Percentiles rank a stretch among this genome's conserved stretches.
Conservation (phyloP, 176 grass and related monocot species). For the Tillandsia leiboldiana region DNA sequence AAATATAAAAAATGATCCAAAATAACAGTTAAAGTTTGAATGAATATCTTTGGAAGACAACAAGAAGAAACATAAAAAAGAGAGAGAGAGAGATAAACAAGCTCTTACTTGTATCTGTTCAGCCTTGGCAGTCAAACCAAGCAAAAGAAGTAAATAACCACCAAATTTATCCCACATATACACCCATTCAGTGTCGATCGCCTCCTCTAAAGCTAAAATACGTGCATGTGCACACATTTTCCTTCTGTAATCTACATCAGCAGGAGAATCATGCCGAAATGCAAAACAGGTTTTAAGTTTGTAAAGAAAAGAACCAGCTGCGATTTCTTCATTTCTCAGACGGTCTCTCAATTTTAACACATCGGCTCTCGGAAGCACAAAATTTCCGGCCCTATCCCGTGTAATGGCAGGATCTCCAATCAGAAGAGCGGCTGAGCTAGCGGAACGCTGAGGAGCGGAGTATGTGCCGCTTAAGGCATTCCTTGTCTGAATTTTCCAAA, state of each 20-base stretch:
- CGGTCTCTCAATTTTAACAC: slow-evolving; percentile 97
- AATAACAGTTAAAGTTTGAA: slow-evolving; percentile 1
- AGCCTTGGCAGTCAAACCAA: slow-evolving; percentile 97
- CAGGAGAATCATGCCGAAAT: slow-evolving; percentile 42
- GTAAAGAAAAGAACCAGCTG: slow-evolving; percentile 71
- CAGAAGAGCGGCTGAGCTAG: slow-evolving; percentile 96
- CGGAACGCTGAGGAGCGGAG: slow-evolving; percentile 91
- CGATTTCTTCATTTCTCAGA: slow-evolving; percentile 82
- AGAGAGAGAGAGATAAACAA: slow-evolving; percentile 17
- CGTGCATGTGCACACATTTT: slow-evolving; percentile 99
- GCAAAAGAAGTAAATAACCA: slow-evolving; percentile 94
- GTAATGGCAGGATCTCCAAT: slow-evolving; percentile 91
- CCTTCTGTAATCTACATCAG: slow-evolving; percentile 67
- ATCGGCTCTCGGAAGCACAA: slow-evolving; percentile 97
- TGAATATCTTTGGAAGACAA: not conserved
- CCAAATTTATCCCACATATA: slow-evolving; percentile 99
- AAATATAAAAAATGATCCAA: slow-evolving; percentile 18
- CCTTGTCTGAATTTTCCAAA: slow-evolving; percentile 52
- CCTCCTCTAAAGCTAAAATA: slow-evolving; percentile 95
- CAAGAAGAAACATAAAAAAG: not conserved
- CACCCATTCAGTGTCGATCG: slow-evolving; percentile 99
- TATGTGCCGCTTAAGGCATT: slow-evolving; percentile 99
- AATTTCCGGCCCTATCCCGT: slow-evolving; percentile 92
- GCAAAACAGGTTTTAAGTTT: slow-evolving; percentile 54
- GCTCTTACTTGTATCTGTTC: slow-evolving; percentile 93